Evolutionary conservation across 129 eudicot genomes (phyloP).

Genomic region (Tagetes patula): DNA sequence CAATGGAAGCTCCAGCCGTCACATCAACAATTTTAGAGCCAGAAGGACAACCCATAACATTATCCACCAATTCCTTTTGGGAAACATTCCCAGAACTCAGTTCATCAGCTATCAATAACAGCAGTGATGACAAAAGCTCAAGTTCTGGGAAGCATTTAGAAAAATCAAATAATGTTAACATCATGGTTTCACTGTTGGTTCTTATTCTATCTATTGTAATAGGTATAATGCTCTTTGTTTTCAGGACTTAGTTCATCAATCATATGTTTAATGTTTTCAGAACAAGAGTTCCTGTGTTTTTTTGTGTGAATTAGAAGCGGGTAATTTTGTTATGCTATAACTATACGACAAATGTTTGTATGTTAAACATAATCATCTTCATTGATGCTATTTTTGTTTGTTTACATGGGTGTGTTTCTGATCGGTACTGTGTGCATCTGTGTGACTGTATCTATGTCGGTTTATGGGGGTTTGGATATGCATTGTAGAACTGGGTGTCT

Average conservation of each 20-base stretch:
- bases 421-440: neutral
- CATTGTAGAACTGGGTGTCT: neutral
- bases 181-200: constrained; percentile 42
- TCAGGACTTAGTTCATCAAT: constrained; percentile 18
- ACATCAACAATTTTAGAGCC: constrained; percentile 59
- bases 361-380: neutral
- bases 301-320: constrained; percentile 8
- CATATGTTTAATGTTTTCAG: neutral
- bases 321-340: constrained; percentile 1
- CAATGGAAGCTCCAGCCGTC: constrained; percentile 59
- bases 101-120: constrained; percentile 21
- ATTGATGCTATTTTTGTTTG: neutral
- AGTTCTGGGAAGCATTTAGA: constrained; percentile 29
- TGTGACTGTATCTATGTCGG: neutral
- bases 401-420: neutral
- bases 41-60: constrained; percentile 54
- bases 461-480: neutral
- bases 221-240: constrained; percentile 37
- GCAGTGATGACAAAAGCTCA: constrained; percentile 13
- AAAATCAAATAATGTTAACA: constrained; percentile 35
- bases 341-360: constrained; percentile 8
- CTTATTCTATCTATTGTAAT: constrained; percentile 43
- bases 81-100: constrained; percentile 36
- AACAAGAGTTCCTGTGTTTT: neutral
- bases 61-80: constrained; percentile 57